These are phyloP conservation scores for Metarhizium guizhouense DNA, from an alignment of 2,329 filamentous ascomycete genomes.

Conservation along the genomic window DNA sequence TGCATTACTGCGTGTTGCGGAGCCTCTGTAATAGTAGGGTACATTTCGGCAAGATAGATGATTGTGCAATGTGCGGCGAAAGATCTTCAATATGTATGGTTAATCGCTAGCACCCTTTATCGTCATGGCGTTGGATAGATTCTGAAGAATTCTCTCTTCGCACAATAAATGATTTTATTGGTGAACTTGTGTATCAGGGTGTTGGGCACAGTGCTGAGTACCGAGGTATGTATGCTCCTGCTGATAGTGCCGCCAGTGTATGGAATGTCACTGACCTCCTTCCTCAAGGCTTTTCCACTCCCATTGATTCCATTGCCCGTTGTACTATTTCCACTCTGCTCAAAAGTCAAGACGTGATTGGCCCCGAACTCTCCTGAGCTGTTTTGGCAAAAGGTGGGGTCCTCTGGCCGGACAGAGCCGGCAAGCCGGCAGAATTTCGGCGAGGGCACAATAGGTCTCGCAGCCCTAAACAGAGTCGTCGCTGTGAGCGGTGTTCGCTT, in stretches of 20 bases:
- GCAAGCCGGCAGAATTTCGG: constrained; percentile 22
- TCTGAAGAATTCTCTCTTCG: background rate
- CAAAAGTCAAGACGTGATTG: background rate
- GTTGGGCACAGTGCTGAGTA: too few relatives aligned
- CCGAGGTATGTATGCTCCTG: too few relatives aligned
- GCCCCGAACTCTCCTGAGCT: background rate
- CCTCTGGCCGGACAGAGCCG: too few relatives aligned
- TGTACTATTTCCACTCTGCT: too few relatives aligned
- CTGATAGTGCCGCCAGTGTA: too few relatives aligned
- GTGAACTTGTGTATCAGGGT: too few relatives aligned
- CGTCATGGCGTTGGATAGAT: background rate
- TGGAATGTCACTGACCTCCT: too few relatives aligned
- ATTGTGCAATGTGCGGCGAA: background rate
- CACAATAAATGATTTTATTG: too few relatives aligned
- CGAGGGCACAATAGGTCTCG: constrained; percentile 25
- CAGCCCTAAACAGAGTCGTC: constrained; percentile 28
- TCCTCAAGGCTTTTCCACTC: too few relatives aligned
- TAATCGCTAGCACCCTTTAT: background rate
- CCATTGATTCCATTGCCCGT: too few relatives aligned
- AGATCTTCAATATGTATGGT: background rate
- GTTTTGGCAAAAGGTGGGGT: background rate
- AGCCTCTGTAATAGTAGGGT: constrained; percentile 1
- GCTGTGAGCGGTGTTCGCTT: constrained; percentile 27
- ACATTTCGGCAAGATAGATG: background rate
- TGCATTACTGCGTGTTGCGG: background rate